Evolutionary conservation across 129 eudicot species (phyloP).

Genomic region (Centrapalus pauciflorus): DNA sequence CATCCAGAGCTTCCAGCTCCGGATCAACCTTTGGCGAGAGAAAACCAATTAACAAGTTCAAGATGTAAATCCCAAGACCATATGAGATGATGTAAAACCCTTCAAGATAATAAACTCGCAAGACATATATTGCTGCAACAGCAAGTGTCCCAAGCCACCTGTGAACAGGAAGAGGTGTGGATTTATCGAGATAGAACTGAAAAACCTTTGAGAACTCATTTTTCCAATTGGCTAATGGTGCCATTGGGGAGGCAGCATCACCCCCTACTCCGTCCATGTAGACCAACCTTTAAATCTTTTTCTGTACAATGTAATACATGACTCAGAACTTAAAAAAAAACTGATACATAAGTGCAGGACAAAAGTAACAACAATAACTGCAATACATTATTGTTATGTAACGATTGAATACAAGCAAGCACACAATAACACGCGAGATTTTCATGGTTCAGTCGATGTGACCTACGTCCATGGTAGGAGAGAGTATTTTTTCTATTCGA

Average conservation of each 20-base stretch:
- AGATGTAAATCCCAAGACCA: conserved; percentile 53
- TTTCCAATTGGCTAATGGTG: conserved; percentile 48
- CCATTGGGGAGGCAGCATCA: conserved; percentile 40
- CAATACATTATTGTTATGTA: neutral
- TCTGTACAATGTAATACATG: conserved; percentile 14
- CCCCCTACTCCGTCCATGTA: conserved; percentile 46
- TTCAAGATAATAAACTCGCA: conserved; percentile 49
- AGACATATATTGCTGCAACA: conserved; percentile 34
- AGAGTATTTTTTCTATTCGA: too few species aligned
- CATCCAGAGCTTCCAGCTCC: conserved; percentile 57
- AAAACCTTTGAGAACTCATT: conserved; percentile 36
- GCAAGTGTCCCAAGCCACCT: conserved; percentile 66
- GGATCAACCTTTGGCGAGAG: conserved; percentile 67
- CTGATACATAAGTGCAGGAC: too few species aligned
- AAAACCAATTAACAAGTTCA: conserved; percentile 62
- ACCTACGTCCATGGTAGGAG: too few species aligned
- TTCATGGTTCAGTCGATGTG: too few species aligned
- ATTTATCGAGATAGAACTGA: conserved; percentile 52
- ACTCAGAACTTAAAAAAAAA: conserved; percentile 1
- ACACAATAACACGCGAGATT: too few species aligned
- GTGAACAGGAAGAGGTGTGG: conserved; percentile 49
- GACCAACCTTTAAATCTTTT: conserved; percentile 3
- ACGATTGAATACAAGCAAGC: too few species aligned
- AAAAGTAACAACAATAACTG: neutral
- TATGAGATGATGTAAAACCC: conserved; percentile 62